Conservation (phyloP, 2,329 filamentous ascomycete species). For the Pyrenochaeta sp. region DNA sequence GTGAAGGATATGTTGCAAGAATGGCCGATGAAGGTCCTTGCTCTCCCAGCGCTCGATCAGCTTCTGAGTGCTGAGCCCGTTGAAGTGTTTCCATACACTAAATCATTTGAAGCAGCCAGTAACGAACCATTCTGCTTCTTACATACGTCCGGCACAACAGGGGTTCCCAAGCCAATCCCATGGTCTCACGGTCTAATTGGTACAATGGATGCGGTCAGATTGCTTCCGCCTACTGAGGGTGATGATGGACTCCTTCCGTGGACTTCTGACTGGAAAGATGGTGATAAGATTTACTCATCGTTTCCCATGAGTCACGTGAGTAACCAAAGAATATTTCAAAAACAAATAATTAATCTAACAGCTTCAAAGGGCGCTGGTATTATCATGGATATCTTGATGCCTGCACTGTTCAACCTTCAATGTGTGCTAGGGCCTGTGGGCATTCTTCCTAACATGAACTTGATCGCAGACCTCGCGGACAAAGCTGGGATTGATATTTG, state of each 20-base stretch:
- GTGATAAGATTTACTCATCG: slow-evolving; percentile 33
- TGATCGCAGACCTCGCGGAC: slow-evolving; percentile 46
- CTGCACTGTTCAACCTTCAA: slow-evolving; percentile 45
- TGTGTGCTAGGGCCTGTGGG: slow-evolving; percentile 48
- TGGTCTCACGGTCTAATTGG: slow-evolving; percentile 43
- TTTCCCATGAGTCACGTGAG: slow-evolving; percentile 51
- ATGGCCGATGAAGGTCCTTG: slow-evolving; percentile 16
- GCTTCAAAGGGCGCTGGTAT: slow-evolving; percentile 47
- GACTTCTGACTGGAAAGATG: slow-evolving; percentile 29
- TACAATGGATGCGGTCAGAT: slow-evolving; percentile 49
- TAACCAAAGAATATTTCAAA: too few species aligned
- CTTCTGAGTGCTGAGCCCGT: slow-evolving; percentile 17
- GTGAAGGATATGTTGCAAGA: slow-evolving; percentile 16
- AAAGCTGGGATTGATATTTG: slow-evolving; percentile 40
- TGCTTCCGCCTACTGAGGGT: slow-evolving; percentile 44
- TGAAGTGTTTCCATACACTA: slow-evolving; percentile 19
- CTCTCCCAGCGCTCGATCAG: slow-evolving; percentile 20
- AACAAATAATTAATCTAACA: slow-evolving; percentile 21
- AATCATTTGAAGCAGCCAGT: slow-evolving; percentile 27
- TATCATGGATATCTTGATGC: slow-evolving; percentile 53
- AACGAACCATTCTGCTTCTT: slow-evolving; percentile 36
- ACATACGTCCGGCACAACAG: slow-evolving; percentile 48
- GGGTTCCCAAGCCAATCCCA: slow-evolving; percentile 44
- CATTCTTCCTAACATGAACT: slow-evolving; percentile 47
- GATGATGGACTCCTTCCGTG: slow-evolving; percentile 24